Evolutionary conservation across 768 basidiomycete species (phyloP).

Genomic region (Leccinum subgranulosum): DNA sequence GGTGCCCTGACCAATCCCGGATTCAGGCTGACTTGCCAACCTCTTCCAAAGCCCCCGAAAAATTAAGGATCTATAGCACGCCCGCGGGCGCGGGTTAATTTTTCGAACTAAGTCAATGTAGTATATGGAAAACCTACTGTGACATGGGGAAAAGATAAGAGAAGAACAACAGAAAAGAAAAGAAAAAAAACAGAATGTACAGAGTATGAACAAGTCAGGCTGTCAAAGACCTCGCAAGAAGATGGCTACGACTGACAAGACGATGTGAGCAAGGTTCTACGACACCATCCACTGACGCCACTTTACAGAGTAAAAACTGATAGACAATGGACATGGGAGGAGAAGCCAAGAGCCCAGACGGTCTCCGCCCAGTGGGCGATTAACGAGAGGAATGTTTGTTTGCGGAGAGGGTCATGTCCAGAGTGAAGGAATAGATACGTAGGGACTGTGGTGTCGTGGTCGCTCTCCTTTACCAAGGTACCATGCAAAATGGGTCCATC

Average conservation of each 20-base stretch:
- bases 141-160: slow-evolving; percentile 10
- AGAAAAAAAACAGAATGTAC: neutral
- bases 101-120: slow-evolving; percentile 12
- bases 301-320: neutral
- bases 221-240: slow-evolving; percentile 3
- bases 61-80: slow-evolving; percentile 3
- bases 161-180: neutral
- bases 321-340: neutral
- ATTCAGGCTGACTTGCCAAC: neutral
- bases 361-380: slow-evolving; percentile 9
- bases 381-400: slow-evolving; percentile 19
- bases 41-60: slow-evolving; percentile 4
- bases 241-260: slow-evolving; percentile 1
- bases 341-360: slow-evolving; percentile 5
- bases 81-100: too few relatives aligned
- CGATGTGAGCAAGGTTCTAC: slow-evolving; percentile 2
- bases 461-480: slow-evolving; percentile 21
- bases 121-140: slow-evolving; percentile 23
- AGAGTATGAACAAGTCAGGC: slow-evolving; percentile 7
- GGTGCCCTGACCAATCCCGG: too few relatives aligned
- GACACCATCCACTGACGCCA: slow-evolving; percentile 1
- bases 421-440: slow-evolving; percentile 34
- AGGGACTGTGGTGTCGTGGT: slow-evolving; percentile 22
- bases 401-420: slow-evolving; percentile 21
- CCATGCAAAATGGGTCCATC: slow-evolving; percentile 24